Percentiles rank a stretch among this genome's conserved stretches.
Conservation (phyloP, 2,329 filamentous ascomycete species). For the Hyphodiscus sp. region DNA sequence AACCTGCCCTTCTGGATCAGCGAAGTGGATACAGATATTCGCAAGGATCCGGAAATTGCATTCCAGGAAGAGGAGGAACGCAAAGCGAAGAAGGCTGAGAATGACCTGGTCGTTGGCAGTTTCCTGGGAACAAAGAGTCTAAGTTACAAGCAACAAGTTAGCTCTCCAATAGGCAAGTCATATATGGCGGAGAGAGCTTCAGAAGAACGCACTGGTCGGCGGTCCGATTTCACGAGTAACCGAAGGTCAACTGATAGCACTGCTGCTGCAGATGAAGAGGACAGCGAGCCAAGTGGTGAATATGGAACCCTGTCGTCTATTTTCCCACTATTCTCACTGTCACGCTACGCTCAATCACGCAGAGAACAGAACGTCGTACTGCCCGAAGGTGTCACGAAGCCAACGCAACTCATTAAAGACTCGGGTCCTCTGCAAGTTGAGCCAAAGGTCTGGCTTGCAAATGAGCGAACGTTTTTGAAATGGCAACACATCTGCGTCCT, state of each 20-base stretch:
- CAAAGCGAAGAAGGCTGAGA: conserved; percentile 72
- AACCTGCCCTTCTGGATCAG: conserved; percentile 93
- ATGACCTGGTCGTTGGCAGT: conserved; percentile 84
- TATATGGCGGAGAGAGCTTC: conserved; percentile 50
- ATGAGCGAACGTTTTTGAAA: conserved; percentile 96
- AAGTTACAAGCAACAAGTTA: conserved; percentile 52
- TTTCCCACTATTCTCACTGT: conserved; percentile 76
- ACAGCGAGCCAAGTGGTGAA: conserved; percentile 30
- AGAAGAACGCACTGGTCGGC: conserved; percentile 30
- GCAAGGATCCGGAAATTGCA: conserved; percentile 82
- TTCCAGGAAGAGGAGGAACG: conserved; percentile 89
- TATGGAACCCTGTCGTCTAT: conserved; percentile 61
- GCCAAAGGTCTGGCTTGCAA: conserved; percentile 97
- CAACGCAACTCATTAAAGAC: conserved; percentile 88
- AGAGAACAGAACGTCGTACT: conserved; percentile 49
- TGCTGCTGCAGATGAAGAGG: conserved; percentile 33
- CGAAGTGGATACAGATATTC: conserved; percentile 87
- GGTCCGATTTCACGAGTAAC: conserved; percentile 26
- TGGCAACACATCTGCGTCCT: conserved; percentile 95
- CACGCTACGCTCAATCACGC: conserved; percentile 61
- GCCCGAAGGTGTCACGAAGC: conserved; percentile 83
- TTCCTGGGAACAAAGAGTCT: conserved; percentile 57
- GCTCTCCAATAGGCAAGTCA: conserved; percentile 63
- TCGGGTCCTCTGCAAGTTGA: conserved; percentile 86
- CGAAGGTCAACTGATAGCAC: conserved; percentile 23